Conservation (phyloP, 441 rosid species). For the Syzygium malaccense region DNA sequence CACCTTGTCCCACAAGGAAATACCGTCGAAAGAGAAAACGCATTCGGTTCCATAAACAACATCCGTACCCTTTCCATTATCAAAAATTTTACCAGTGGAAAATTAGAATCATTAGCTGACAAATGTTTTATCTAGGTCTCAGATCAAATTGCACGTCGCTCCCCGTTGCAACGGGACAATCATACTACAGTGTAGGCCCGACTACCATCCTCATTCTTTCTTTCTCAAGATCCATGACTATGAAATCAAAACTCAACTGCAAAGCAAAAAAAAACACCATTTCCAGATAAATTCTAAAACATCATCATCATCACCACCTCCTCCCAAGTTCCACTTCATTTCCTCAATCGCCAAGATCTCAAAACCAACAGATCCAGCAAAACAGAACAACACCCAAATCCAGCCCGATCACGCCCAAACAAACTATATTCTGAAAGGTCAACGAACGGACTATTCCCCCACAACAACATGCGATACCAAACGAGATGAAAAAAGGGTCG, state of each 20-base stretch:
- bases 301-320: not conserved
- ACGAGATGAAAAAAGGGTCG: not conserved
- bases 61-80: rapidly evolving
- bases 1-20: not conserved
- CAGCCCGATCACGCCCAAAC: not conserved
- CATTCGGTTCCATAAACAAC: not conserved
- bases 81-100: not conserved
- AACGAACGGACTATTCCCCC: not conserved
- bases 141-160: not conserved
- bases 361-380: not conserved
- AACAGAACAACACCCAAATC: not conserved
- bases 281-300: not conserved
- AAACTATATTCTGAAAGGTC: not conserved
- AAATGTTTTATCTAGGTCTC: not conserved
- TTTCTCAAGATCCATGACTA: not conserved
- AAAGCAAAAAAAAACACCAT: not conserved
- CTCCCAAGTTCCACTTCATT: not conserved
- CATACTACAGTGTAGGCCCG: not conserved
- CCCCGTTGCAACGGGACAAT: not conserved
- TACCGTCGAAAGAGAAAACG: not conserved
- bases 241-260: not conserved
- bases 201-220: not conserved
- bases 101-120: not conserved
- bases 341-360: not conserved
- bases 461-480: not conserved